Evolutionary conservation across 2,329 filamentous ascomycete species (phyloP).

Genomic region (Pseudogymnoascus sp.): DNA sequence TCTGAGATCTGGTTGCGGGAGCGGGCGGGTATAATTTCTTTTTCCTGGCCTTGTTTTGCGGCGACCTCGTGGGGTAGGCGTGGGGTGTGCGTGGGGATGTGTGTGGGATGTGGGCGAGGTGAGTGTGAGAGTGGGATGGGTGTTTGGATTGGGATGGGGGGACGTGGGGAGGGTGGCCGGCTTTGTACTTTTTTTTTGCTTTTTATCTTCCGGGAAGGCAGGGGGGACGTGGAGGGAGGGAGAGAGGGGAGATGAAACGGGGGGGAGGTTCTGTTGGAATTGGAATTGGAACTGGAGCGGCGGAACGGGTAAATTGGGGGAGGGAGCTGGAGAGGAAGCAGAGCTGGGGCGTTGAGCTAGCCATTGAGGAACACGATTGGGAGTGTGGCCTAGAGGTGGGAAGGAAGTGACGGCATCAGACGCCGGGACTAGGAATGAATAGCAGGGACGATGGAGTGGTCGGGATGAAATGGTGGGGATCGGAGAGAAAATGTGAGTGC

Average conservation of each 20-base stretch:
- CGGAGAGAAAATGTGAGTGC: neutral
- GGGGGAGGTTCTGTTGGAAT: neutral
- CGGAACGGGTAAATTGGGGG: neutral
- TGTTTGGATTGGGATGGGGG: slow-evolving; percentile 4
- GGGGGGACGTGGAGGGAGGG: neutral
- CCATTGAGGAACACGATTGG: neutral
- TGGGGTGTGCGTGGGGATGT: slow-evolving; percentile 3
- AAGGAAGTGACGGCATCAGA: neutral
- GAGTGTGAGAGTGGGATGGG: slow-evolving; percentile 2
- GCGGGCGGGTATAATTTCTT: slow-evolving; percentile 7
- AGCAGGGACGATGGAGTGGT: neutral
- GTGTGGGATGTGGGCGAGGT: neutral
- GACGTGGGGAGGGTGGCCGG: slow-evolving; percentile 2
- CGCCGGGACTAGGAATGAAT: neutral
- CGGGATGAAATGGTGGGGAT: neutral
- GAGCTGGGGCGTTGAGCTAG: neutral
- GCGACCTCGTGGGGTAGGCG: slow-evolving; percentile 1
- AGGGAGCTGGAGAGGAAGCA: neutral
- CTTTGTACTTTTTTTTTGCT: slow-evolving; percentile 6
- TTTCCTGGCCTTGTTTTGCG: slow-evolving; percentile 5
- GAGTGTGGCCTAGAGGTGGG: neutral
- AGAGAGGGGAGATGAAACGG: neutral
- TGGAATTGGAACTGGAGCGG: neutral
- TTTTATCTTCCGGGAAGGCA: slow-evolving; percentile 1
- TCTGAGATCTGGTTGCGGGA: slow-evolving; percentile 1